phyloP scores from a whole-genome alignment of 805 yeast species.

The Cyberlindnera amylophila region DNA sequence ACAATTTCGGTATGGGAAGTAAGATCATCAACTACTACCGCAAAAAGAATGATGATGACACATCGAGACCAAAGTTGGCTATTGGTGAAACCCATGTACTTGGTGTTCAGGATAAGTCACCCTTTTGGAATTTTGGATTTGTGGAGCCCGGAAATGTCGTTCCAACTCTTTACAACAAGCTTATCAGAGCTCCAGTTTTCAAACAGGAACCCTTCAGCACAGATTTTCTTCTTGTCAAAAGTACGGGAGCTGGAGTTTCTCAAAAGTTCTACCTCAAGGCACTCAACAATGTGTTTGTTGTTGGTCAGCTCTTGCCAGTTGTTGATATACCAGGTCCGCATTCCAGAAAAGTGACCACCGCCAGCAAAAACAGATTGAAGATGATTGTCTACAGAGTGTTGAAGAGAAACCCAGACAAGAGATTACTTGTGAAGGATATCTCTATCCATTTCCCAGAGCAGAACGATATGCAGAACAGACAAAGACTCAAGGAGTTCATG shows the following conservation, averaged over 20 bases:
- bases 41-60: slow-evolving; percentile 75
- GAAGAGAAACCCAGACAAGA: slow-evolving; percentile 65
- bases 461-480: slow-evolving; percentile 95
- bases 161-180: slow-evolving; percentile 88
- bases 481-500: slow-evolving; percentile 94
- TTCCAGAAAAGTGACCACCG: slow-evolving; percentile 91
- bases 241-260: slow-evolving; percentile 71
- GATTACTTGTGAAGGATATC: slow-evolving; percentile 83
- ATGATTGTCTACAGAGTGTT: slow-evolving; percentile 90
- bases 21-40: slow-evolving; percentile 91
- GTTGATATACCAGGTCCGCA: slow-evolving; percentile 97
- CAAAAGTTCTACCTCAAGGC: slow-evolving; percentile 66
- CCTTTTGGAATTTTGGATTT: slow-evolving; percentile 97
- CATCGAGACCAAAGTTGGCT: slow-evolving; percentile 78
- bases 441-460: slow-evolving; percentile 94
- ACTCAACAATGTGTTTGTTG: slow-evolving; percentile 72
- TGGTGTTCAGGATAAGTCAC: slow-evolving; percentile 94
- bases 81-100: slow-evolving; percentile 94
- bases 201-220: slow-evolving; percentile 75
- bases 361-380: slow-evolving; percentile 83
- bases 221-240: slow-evolving; percentile 77
- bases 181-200: slow-evolving; percentile 90
- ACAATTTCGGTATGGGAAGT: slow-evolving; percentile 94
- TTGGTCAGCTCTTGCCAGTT: slow-evolving; percentile 91
- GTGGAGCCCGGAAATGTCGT: slow-evolving; percentile 93